Base-by-base conservation (phyloP, 495 filamentous ascomycete species). In the Xylaria venustula region DNA sequence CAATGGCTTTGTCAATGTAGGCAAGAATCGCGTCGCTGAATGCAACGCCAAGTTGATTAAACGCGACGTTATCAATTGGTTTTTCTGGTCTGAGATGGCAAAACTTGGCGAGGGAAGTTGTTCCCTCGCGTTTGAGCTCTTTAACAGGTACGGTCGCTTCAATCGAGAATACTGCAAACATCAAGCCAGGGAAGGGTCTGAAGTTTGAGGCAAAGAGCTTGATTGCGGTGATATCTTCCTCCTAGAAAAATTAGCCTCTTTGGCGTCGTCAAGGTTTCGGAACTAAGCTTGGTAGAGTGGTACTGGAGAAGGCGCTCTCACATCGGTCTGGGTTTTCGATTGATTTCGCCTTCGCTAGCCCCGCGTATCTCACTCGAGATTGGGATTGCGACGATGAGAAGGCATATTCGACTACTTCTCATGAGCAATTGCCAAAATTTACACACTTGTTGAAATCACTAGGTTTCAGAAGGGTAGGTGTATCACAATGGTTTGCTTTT, bases 61-160 rank as follows among this genome's bases (percentile, higher is more conserved):
- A 36, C 48, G 48, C 48, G 30, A 34, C 2, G 1, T 0, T 19
- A 51, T 51, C 8, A 51, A 28, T 20, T 11, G 17, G 19, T 9
- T 7, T 17, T 51, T 51, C 28, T 51, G 48, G 28, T 2, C 7
- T 22, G 17, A 51, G 48, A 57, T 57, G 36, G 54, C 46, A 14
- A 20, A 28, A 11, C 40, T 36, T 11, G 9, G 17, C 22, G 25
- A 47, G 20, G 54, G 32, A 45, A 23, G 23, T 17, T 44, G 12
- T 8, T 15, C 4, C 1, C 36, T 57, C 26, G 41, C 36, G 17
- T 47, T 65, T 37, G 64, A 54, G 5, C 51, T 73, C 19, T 74
- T 75, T 67, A 66, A 74, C 66, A 58, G 66, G 62, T 75, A 72
- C 56, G 73, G 71, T 45, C 58, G 52, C 53, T 56, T 74, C 47